A percentile compares a stretch with the other conserved stretches of the same genome.
Conservation (phyloP, 192 early-diverging fungal species). For the Thoreauomyces humboldtii region DNA sequence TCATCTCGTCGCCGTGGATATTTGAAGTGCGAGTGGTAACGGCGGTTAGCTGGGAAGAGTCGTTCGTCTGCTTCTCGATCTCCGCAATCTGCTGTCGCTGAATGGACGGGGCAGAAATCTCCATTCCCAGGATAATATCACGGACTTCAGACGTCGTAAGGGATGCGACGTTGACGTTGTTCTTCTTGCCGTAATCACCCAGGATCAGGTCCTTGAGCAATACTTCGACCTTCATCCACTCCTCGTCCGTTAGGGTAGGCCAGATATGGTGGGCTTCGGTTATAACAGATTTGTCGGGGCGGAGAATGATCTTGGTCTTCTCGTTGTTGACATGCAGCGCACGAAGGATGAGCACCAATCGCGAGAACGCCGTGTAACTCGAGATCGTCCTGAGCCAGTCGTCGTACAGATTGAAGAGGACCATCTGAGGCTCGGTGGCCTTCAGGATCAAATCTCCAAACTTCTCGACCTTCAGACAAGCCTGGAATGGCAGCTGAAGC, state of each 20-base stretch:
- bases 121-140: slow-evolving; percentile 99
- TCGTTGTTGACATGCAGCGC: slow-evolving; percentile 98
- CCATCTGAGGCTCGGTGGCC: slow-evolving; percentile 98
- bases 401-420: slow-evolving; percentile 76
- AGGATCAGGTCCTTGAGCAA: slow-evolving; percentile 95
- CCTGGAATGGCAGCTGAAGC: slow-evolving; percentile 97
- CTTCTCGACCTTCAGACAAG: slow-evolving; percentile 96
- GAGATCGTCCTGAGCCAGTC: slow-evolving; percentile 96
- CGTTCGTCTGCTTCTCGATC: slow-evolving; percentile 93
- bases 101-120: slow-evolving; percentile 93
- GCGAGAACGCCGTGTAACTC: slow-evolving; percentile 97
- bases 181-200: slow-evolving; percentile 99
- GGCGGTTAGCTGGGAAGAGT: slow-evolving; percentile 91
- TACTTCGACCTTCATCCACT: slow-evolving; percentile 96
- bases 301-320: slow-evolving; percentile 93
- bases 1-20: slow-evolving; percentile 96
- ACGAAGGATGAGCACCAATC: slow-evolving; percentile 92
- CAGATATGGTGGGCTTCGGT: slow-evolving; percentile 97
- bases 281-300: slow-evolving; percentile 89
- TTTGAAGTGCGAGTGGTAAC: slow-evolving; percentile 96
- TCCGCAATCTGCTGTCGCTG: slow-evolving; percentile 97
- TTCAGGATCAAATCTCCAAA: slow-evolving; percentile 97
- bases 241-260: slow-evolving; percentile 94
- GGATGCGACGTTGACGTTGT: slow-evolving; percentile 95
- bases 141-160: slow-evolving; percentile 95